Evolutionary conservation across 2,329 filamentous ascomycete species (phyloP).

Genomic region (Colletotrichum horii): DNA sequence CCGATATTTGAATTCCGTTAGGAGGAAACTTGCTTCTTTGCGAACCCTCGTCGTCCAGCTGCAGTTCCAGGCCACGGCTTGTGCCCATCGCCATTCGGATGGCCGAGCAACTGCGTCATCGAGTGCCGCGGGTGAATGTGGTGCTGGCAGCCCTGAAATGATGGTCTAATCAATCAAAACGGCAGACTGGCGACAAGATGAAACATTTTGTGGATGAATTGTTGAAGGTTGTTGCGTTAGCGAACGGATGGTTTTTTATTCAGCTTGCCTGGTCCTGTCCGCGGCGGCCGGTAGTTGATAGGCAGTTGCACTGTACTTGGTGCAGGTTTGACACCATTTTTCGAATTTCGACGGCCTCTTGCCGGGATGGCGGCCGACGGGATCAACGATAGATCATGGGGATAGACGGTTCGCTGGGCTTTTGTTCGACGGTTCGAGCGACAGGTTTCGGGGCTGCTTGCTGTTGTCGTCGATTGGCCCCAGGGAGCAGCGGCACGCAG

Average conservation of each 20-base stretch:
- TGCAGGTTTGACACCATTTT: neutral
- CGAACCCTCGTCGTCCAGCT: neutral
- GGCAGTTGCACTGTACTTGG: constrained; percentile 4
- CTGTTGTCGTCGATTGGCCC: neutral
- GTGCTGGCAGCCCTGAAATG: neutral
- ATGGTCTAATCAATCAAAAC: neutral
- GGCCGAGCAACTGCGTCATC: constrained; percentile 14
- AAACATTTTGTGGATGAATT: constrained; percentile 18
- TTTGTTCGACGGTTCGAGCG: constrained; percentile 6
- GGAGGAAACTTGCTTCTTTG: constrained; percentile 4
- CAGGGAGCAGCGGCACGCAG: neutral
- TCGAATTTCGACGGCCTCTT: neutral
- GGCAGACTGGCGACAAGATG: neutral
- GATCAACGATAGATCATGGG: neutral
- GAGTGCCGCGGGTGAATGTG: neutral
- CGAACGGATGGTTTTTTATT: neutral
- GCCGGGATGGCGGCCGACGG: neutral
- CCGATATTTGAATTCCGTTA: neutral
- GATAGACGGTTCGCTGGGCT: neutral
- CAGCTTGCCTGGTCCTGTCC: neutral
- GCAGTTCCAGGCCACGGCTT: neutral
- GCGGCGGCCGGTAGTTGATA: neutral
- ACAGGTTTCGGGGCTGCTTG: neutral
- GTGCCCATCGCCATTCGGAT: constrained; percentile 8
- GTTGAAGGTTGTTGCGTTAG: neutral